Conservation (phyloP, 768 basidiomycete genomes). For the Tylopilus vinaceipallidus region DNA sequence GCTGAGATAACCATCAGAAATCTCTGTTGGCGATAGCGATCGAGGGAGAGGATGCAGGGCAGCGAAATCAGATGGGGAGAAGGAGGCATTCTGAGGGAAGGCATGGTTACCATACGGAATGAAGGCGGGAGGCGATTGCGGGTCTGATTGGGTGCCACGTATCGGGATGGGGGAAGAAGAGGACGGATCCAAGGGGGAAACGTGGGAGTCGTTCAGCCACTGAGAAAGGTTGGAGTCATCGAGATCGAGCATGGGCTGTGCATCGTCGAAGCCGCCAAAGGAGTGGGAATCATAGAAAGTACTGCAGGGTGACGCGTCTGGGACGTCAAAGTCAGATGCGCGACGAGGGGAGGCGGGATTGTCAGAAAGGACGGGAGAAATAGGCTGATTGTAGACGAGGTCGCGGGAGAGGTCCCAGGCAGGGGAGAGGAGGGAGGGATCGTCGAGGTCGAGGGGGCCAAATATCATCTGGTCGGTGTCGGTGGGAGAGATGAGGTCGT, state of each 20-base stretch:
- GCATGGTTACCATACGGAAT: constrained; percentile 46
- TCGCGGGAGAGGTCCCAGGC: constrained; percentile 30
- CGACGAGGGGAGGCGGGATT: constrained; percentile 40
- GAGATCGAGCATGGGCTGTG: constrained; percentile 38
- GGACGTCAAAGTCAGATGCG: constrained; percentile 40
- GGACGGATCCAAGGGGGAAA: constrained; percentile 31
- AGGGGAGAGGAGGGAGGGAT: constrained; percentile 26
- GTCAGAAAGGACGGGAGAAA: constrained; percentile 40
- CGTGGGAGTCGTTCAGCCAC: constrained; percentile 66
- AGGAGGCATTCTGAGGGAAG: constrained; percentile 48
- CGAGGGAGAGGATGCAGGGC: constrained; percentile 61
- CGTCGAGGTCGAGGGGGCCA: constrained; percentile 35
- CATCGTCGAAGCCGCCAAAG: constrained; percentile 32
- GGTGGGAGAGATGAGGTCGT: constrained; percentile 34
- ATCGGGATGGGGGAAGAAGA: constrained; percentile 65
- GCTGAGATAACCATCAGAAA: constrained; percentile 46
- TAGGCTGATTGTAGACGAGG: constrained; percentile 39
- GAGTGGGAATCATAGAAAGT: constrained; percentile 35
- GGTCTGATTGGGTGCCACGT: constrained; percentile 42
- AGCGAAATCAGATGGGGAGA: constrained; percentile 63
- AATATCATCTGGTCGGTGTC: constrained; percentile 36
- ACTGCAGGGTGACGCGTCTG: constrained; percentile 39
- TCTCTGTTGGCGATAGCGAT: constrained; percentile 57
- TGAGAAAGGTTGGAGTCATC: constrained; percentile 44
- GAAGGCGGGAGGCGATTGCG: constrained; percentile 46